Conservation (phyloP, 805 yeast species). For the Yamadazyma ubonensis region DNA sequence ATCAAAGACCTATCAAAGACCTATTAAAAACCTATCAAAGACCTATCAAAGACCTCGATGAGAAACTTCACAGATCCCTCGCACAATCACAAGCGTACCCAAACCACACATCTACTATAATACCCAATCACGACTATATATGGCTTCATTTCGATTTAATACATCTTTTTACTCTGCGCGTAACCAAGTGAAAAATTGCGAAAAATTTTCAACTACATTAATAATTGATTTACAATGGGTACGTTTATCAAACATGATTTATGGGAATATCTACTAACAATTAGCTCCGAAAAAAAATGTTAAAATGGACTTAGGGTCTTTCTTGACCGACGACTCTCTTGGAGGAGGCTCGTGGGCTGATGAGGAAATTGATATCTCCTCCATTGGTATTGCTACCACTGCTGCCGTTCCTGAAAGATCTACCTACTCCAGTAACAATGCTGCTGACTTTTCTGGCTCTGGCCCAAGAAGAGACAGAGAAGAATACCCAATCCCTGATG, state of each 20-base stretch:
- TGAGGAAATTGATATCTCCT: conserved; percentile 68
- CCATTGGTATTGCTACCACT: conserved; percentile 53
- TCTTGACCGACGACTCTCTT: conserved; percentile 71
- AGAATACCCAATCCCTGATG: conserved; percentile 85
- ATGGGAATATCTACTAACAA: conserved; percentile 15
- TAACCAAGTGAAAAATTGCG: conserved; percentile 4
- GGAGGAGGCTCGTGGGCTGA: conserved; percentile 86
- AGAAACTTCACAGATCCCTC: no score
- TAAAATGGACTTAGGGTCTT: conserved; percentile 85
- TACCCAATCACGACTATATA: no score
- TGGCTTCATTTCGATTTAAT: not conserved
- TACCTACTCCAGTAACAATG: conserved; percentile 24
- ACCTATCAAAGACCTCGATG: no score
- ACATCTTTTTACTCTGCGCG: not conserved
- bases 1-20: no score
- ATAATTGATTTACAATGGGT: conserved; percentile 7
- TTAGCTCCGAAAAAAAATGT: conserved; percentile 53
- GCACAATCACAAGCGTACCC: no score
- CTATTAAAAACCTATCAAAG: no score
- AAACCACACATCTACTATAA: no score
- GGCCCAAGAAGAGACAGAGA: conserved; percentile 49
- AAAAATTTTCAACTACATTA: conserved; percentile 7
- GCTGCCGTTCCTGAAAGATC: conserved; percentile 22
- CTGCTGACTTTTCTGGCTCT: conserved; percentile 13
- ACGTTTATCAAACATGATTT: no score